Evolutionary conservation across 345 rosid genomes (phyloP), one percentile per base, ranked within the genome.

Genomic region (Euphorbia lathyris): DNA sequence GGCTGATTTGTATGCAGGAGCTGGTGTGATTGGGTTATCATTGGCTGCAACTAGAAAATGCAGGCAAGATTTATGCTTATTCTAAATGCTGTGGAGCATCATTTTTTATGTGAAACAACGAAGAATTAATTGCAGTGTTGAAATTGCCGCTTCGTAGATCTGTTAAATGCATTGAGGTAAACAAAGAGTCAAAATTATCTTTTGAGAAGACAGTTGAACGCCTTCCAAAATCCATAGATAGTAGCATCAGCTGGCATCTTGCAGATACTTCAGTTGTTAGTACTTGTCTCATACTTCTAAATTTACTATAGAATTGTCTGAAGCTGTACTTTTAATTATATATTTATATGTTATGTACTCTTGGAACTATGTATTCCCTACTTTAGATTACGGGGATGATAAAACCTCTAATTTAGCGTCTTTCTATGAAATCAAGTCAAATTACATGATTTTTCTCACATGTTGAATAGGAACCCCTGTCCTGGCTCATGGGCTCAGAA

Each of bases 1-100:
- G 76, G 83, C 92, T 76, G 98, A 94, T 81, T 82, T 94, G 67
- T 94, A 91, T 78, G 96, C 97, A 74, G 98, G 98, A 86, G 96
- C 96, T 69, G 97, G 98, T 58, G 93, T 86, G 61, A 94, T 94
- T 78, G 97, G 98, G 74, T 67, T 91, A 73, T 94, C 98, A 32
- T 78, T 94, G 80, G 97, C 95, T 71, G 88, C 91, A 43, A 79
- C 86, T 34, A 86, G 87, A 77, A 91, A 88, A 76, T 94, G 97
- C 96, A 87, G 92, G 97, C 83, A 84, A 86, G 86, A 76, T 55
- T 55, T 8, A 20, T 10, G 53, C 67, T 63, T 25, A 48, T 69
- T 69, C 61, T 38, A 12, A 51, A 20, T 51, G 29, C 74, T 72
- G 65, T 52, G 6, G 51, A 25, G 27, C 36, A 25, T 36, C 38